Conservation (phyloP, 1,284 basidiomycete genomes). For the Clitocybe nebularis region DNA sequence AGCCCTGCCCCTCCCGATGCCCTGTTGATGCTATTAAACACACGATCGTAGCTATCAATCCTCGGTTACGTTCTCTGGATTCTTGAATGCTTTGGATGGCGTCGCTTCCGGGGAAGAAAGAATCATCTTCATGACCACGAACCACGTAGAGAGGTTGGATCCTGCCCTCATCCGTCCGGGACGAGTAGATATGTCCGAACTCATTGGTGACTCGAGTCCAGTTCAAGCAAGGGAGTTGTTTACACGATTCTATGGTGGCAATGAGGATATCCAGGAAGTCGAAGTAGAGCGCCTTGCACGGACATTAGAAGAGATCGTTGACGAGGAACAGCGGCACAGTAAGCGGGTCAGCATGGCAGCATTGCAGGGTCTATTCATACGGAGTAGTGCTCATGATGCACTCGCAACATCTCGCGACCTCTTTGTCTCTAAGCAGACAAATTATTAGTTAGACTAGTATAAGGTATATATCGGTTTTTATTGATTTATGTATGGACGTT, state of each 20-base stretch:
- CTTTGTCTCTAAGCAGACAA: conserved; percentile 36
- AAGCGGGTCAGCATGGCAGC: conserved; percentile 87
- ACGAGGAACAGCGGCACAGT: conserved; percentile 48
- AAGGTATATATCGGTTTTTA: neutral
- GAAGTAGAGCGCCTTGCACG: conserved; percentile 48
- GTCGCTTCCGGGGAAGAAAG: conserved; percentile 96
- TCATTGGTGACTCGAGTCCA: conserved; percentile 86
- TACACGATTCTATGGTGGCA: conserved; percentile 76
- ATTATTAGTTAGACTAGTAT: conserved; percentile 4
- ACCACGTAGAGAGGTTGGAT: conserved; percentile 82
- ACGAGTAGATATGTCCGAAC: conserved; percentile 83
- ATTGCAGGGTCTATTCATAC: conserved; percentile 90
- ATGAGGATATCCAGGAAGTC: conserved; percentile 29
- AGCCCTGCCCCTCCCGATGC: conserved; percentile 17
- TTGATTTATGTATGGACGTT: too few relatives aligned
- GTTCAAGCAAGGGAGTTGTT: conserved; percentile 81
- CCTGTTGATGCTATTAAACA: neutral
- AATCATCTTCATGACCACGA: conserved; percentile 99
- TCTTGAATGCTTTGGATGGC: conserved; percentile 96
- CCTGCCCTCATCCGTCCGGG: conserved; percentile 94
- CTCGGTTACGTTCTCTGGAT: conserved; percentile 95
- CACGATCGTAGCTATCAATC: conserved; percentile 71
- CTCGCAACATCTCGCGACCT: conserved; percentile 52
- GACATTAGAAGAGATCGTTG: conserved; percentile 49
- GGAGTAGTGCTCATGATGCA: conserved; percentile 63